Evolutionary conservation across 192 early-diverging fungal genomes (phyloP).

Genomic region (Gaertneriomyces semiglobifer): DNA sequence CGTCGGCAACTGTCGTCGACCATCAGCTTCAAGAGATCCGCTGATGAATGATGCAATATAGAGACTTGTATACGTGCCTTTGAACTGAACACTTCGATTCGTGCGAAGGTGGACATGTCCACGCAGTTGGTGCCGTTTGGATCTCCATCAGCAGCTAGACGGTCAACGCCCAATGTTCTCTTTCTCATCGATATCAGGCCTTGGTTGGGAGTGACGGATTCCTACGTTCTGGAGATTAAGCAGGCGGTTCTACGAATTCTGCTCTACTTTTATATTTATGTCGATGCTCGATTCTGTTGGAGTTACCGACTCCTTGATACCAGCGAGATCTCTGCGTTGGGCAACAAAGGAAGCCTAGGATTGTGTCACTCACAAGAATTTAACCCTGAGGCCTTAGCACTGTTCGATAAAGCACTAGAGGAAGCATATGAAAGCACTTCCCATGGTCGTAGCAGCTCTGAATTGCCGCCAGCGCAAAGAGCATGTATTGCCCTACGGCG

Average conservation of each 20-base stretch:
- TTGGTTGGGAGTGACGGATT: neutral
- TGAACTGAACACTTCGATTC: too few relatives aligned
- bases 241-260: constrained; percentile 15
- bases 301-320: constrained; percentile 16
- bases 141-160: constrained; percentile 6
- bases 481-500: constrained; percentile 5
- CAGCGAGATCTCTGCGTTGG: constrained; percentile 5
- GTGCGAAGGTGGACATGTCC: too few relatives aligned
- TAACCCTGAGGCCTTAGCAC: neutral
- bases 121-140: constrained; percentile 8
- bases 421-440: neutral
- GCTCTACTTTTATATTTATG: constrained; percentile 24
- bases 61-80: too few relatives aligned
- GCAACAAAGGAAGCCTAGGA: neutral
- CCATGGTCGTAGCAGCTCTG: too few relatives aligned
- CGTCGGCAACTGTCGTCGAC: too few relatives aligned
- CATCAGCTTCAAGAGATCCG: too few relatives aligned
- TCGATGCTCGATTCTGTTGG: constrained; percentile 21
- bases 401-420: constrained; percentile 1
- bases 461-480: neutral
- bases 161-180: constrained; percentile 12
- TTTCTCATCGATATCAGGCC: constrained; percentile 12
- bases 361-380: constrained; percentile 9
- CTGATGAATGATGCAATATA: too few relatives aligned
- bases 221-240: neutral